Base-by-base conservation (phyloP, 2,329 filamentous ascomycete species). In the Keithomyces neogunnii region DNA sequence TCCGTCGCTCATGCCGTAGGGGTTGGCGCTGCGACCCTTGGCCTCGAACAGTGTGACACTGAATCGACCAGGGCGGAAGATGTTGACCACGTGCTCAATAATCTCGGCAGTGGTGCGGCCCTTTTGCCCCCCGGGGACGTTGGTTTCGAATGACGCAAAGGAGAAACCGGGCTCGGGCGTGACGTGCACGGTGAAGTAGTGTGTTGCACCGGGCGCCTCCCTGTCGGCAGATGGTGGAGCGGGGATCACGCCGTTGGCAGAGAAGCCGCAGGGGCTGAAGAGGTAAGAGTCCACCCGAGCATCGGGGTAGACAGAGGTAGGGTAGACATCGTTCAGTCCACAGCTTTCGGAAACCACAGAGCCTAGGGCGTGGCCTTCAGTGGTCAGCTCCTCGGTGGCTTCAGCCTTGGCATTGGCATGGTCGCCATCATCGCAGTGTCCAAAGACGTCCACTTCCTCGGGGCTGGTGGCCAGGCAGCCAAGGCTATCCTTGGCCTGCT, bases 121-220 rank as follows among this genome's bases (percentile, higher is more conserved):
- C 51, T 82, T 89, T 72, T 96, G 89, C 4, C 84, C 85, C 30
- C 89, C 87, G 1, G 93, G 93, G 3, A 99, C 92, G 61, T 97
- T 99, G 59, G 93, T 97, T 76, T 99, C 93, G 65, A 99, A 99
- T 2, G 90, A 96, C 36, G 93, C 93, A 67, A 95, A 99, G 4
- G 91, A 96, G 75, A 92, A 99, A 63, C 96, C 84, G 11, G 92
- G 89, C 76, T 99, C 93, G 0, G 93, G 93, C 0, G 93, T 99
- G 58, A 99, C 93, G 65, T 99, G 93, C 29, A 99, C 93, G 1
- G 92, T 99, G 72, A 96, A 99, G 73, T 99, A 99, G 71, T 97
- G 90, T 40, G 82, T 86, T 3, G 79, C 73, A 49, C 75, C 75
- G 54, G 58, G 57, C 48, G 60, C 60, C 36, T 62, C 57, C n/a